Evolutionary conservation across 192 early-diverging fungal genomes (phyloP), one percentile per base, ranked within the genome.

Genomic region (Rhizophlyctis rosea): DNA sequence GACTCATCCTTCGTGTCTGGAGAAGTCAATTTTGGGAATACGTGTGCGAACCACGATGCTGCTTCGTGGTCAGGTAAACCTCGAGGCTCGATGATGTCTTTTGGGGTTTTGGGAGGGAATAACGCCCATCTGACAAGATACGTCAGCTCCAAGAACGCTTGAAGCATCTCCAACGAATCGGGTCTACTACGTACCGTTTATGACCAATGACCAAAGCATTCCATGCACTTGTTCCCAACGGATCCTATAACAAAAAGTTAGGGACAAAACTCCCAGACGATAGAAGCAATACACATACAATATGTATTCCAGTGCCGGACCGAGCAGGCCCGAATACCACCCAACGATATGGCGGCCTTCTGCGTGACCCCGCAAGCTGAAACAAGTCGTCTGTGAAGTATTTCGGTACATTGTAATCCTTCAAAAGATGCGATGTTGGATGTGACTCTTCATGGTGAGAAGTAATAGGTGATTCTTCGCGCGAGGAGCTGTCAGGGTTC

Each of bases 161-260:
- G n/a, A n/a, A n/a, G n/a, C n/a, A n/a, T n/a, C n/a, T n/a, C n/a
- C n/a, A n/a, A n/a, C n/a, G n/a, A n/a, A n/a, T n/a, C n/a, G n/a
- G n/a, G n/a, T n/a, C n/a, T n/a, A n/a, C 2, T 27, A 58, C 50
- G 35, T 50, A 91, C 29, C 88, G 71, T 67, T 92, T 92, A 57
- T 86, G 83, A 3, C 89, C 89, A 16, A 65, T 54, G 5, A 90
- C 55, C 2, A 92, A 56, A 5, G 89, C 78, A 63, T 91, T 92
- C 90, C 90, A 92, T 2, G 90, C 90, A 31, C 79, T 83, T 3
- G 90, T 91, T 14, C 90, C 90, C 23, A 91, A 71, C 23, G 90
- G 90, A 60, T 92, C 89, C 30, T 78, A 73, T 25, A n/a, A n/a
- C n/a, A n/a, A n/a, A n/a, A 21, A 25, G 1, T 23, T 54, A 27